Base-by-base conservation (phyloP, 768 basidiomycete genomes). In the Collybiopsis confluens region DNA sequence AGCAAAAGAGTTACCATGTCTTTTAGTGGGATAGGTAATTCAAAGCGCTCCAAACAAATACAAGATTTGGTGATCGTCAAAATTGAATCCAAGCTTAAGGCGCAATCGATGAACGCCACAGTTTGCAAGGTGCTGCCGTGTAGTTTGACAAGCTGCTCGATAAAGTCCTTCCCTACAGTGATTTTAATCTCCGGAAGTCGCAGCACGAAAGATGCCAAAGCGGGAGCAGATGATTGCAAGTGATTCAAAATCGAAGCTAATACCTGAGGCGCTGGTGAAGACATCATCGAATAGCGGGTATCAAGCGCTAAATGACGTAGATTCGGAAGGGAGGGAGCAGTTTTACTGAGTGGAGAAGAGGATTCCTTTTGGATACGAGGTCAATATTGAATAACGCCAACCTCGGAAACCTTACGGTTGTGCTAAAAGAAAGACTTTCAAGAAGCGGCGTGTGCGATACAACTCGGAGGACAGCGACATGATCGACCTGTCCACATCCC, bases 381-480 rank as follows among this genome's bases (percentile, higher is more conserved):
- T 56, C 30, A 38, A 48, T 28, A 52, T 45, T 13, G 46, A 6
- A 18, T 28, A 46, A 40, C 23, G n/a, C 23, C 11, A 35, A 18
- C 7, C 21, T 4, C 11, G 10, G 7, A 18, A 7, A 10, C 66
- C 82, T 55, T 54, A 88, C 86, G 54, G 77, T 75, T 41, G 77
- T 74, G 15, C 83, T 82, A 26, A 89, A 70, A 1, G 86, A 82
- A 0, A 90, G 70, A 53, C 75, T 82, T 58, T 81, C 78, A 10
- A 90, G 72, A 5, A 70, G 61, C 0, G 86, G 86, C 0, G 79
- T 81, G 45, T 80, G 69, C 0, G 62, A 56, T 10, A 78, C 65
- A 20, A 77, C 66, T 15, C 67, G 68, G 28, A 90, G 70, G 6
- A 87, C 67, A 30, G 65, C 59, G 8, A 63, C 52, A 58, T 89